Conservation (phyloP, 768 basidiomycete genomes). For the Gyrodon lividus region DNA sequence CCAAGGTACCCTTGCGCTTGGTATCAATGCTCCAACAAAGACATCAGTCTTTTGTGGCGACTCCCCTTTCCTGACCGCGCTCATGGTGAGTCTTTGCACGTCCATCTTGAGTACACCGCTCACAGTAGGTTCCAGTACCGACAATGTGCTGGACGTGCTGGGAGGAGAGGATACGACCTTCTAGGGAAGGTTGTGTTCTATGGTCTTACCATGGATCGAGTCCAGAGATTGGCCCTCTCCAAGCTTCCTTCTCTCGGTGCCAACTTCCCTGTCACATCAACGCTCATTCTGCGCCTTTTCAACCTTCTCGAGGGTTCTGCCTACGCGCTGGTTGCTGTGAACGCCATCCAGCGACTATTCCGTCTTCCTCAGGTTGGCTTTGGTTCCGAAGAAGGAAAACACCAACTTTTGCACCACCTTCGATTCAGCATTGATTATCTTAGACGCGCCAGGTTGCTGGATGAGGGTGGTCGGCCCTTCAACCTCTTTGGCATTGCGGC, state of each 20-base stretch:
- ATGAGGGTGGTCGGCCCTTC: conserved; percentile 52
- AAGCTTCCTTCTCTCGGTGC: conserved; percentile 60
- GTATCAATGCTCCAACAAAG: conserved; percentile 73
- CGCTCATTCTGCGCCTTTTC: conserved; percentile 61
- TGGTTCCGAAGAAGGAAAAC: conserved; percentile 49
- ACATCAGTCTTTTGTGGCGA: conserved; percentile 65
- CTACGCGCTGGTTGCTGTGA: conserved; percentile 45
- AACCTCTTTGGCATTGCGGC: conserved; percentile 54
- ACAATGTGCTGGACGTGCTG: conserved; percentile 73
- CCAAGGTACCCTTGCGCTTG: conserved; percentile 64
- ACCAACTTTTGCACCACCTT: conserved; percentile 63
- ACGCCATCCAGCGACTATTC: conserved; percentile 52
- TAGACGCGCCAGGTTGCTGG: conserved; percentile 53
- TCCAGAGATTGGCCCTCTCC: conserved; percentile 63
- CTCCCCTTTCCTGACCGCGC: conserved; percentile 57
- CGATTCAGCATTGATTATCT: conserved; percentile 74
- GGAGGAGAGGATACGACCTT: conserved; percentile 68
- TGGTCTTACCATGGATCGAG: conserved; percentile 60
- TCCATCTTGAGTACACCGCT: conserved; percentile 5
- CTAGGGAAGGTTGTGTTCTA: conserved; percentile 74
- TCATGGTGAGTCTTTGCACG: conserved; percentile 45
- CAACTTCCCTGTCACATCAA: conserved; percentile 66
- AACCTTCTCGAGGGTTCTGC: conserved; percentile 64
- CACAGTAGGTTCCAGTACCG: conserved; percentile 47
- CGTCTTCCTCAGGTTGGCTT: conserved; percentile 60